Conservation (phyloP, 2,329 filamentous ascomycete species). For the Cordyceps tenuipes region DNA sequence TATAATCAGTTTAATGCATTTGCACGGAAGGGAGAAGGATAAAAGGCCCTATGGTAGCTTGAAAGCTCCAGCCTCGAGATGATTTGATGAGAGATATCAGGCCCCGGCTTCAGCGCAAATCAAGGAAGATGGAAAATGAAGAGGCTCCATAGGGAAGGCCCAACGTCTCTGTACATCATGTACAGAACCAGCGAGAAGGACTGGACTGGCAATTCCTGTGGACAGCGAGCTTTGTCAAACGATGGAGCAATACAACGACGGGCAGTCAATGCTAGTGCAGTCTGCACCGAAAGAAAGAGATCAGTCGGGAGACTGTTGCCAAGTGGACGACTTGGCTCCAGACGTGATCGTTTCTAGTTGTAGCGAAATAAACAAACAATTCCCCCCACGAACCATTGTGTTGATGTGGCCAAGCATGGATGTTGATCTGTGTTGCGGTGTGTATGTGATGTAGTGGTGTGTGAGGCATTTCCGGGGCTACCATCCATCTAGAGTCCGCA, state of each 20-base stretch:
- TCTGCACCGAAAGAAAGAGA: background rate
- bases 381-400: background rate
- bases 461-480: background rate
- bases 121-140: conserved; percentile 5
- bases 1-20: conserved; percentile 31
- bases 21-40: conserved; percentile 14
- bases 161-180: background rate
- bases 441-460: background rate
- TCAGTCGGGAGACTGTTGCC: background rate
- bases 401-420: background rate
- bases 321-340: conserved; percentile 2
- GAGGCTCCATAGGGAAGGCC: conserved; percentile 2
- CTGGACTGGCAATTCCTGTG: background rate
- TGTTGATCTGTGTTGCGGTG: background rate
- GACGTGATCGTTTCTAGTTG: conserved; percentile 2
- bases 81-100: conserved; percentile 10
- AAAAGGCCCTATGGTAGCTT: conserved; percentile 52
- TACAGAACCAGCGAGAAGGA: background rate
- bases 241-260: conserved; percentile 10
- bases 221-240: background rate
- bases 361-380: conserved; percentile 10
- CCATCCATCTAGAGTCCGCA: background rate
- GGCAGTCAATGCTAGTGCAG: conserved; percentile 11
- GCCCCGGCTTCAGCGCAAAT: background rate
- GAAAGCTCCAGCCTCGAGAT: conserved; percentile 51